Conservation (phyloP, 345 rosid genomes). For the Citrus mangshanensis region DNA sequence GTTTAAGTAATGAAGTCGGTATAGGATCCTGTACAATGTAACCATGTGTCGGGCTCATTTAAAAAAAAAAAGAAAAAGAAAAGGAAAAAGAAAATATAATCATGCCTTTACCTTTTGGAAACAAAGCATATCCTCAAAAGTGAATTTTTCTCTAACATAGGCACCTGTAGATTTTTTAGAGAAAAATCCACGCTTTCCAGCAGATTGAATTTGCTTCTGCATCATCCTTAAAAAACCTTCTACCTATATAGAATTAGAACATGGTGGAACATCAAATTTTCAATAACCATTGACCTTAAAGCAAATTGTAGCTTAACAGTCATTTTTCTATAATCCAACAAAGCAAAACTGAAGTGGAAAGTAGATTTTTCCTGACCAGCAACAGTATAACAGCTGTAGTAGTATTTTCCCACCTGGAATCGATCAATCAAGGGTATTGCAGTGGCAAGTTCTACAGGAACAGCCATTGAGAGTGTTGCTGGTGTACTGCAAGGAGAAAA, state of each 20-base stretch:
- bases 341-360: not conserved
- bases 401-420: slow-evolving; percentile 57
- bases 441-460: slow-evolving; percentile 88
- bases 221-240: slow-evolving; percentile 87
- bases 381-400: not conserved
- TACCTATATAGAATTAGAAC: slow-evolving; percentile 41
- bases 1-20: slow-evolving; percentile 91
- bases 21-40: slow-evolving; percentile 71
- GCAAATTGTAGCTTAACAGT: not conserved
- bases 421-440: slow-evolving; percentile 92
- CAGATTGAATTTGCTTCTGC: slow-evolving; percentile 94
- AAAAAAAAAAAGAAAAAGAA: not conserved
- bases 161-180: slow-evolving; percentile 69
- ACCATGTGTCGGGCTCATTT: not conserved
- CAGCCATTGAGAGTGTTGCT: slow-evolving; percentile 44
- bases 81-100: not conserved
- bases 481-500: slow-evolving; percentile 44
- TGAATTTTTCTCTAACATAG: slow-evolving; percentile 76
- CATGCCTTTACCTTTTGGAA: slow-evolving; percentile 71
- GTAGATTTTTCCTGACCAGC: not conserved
- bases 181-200: slow-evolving; percentile 87
- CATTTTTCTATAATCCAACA: not conserved
- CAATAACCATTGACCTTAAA: not conserved
- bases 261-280: slow-evolving; percentile 1
- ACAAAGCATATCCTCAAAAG: slow-evolving; percentile 95